Evolutionary conservation across 2,329 filamentous ascomycete species (phyloP), one percentile per base, ranked within the genome.

Genomic region (Venturia nashicola): DNA sequence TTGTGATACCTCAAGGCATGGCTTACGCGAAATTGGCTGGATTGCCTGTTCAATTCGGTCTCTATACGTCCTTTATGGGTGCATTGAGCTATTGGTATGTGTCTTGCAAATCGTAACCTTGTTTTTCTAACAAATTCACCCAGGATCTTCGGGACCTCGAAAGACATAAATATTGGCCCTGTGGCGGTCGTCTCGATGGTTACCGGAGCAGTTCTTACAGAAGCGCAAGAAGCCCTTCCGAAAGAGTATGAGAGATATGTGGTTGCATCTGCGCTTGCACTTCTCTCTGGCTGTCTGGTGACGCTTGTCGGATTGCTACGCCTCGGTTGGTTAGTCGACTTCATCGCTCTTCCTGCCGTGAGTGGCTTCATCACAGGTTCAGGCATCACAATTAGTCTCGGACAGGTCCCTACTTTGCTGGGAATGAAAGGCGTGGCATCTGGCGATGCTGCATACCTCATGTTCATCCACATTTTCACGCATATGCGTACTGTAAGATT

Each of bases 361-460:
- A 92, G 90, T 0, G 92, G 93, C 3, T 99, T 97, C 80, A 97
- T 97, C 91, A 97, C 94, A 0, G 94, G 94, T 11, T 96, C 93
- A 2, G 92, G 94, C 63, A 83, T 99, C 74, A 96, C 84, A 70
- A 97, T 99, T 71, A 86, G 84, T 18, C 83, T 85, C 32, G 92
- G 94, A 42, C 94, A 99, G 74, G 81, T 97, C 5, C 88, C 90
- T 1, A 82, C 83, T 2, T 77, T 97, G 74, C 83, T 99, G 77
- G 94, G 94, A 7, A 86, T 96, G 71, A 81, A 80, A 0, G 83
- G 83, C 27, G 86, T 94, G 74, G 84, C 86, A 67, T 95, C 86
- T 16, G 82, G 91, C 68, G 91, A 83, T 18, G 76, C 90, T 0
- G 91, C 94, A 0, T 97, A 96, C 72, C 74, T 79, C 68, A 90